A percentile compares a stretch with the other conserved stretches of the same genome.
phyloP scores from a whole-genome alignment of 495 filamentous ascomycete species.

The Penicillium maclennaniae region DNA sequence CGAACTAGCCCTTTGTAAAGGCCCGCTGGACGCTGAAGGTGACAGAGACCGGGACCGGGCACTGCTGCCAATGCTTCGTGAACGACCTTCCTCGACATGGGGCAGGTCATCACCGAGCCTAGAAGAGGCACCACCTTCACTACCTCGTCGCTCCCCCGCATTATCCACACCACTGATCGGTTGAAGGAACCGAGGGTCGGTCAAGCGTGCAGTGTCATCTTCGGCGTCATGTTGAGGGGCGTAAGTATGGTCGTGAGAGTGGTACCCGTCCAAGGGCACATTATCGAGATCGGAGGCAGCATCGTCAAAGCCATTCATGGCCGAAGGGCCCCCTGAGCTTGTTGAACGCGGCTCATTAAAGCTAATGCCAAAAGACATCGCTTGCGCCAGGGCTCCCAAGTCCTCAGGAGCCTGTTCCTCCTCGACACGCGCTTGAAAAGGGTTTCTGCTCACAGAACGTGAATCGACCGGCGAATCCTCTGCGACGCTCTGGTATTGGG shows the following conservation, averaged over 20 bases:
- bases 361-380: constrained; percentile 58
- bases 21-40: constrained; percentile 59
- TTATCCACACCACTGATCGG: constrained; percentile 60
- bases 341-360: constrained; percentile 41
- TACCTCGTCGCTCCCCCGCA: constrained; percentile 51
- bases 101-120: constrained; percentile 62
- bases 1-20: constrained; percentile 75
- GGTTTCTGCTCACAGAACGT: constrained; percentile 19
- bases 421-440: constrained; percentile 19
- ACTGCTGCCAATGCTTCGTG: constrained; percentile 43
- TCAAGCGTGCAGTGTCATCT: constrained; percentile 66
- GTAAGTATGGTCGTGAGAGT: constrained; percentile 43
- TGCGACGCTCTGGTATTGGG: constrained; percentile 49
- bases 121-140: constrained; percentile 56
- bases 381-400: constrained; percentile 52
- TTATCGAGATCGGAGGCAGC: constrained; percentile 31
- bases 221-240: constrained; percentile 47
- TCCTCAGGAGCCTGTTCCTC: constrained; percentile 45
- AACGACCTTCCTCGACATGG: constrained; percentile 48
- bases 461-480: constrained; percentile 48
- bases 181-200: constrained; percentile 54
- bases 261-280: constrained; percentile 26
- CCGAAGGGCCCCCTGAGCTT: constrained; percentile 18
- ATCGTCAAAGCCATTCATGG: constrained; percentile 20
- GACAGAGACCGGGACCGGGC: constrained; percentile 61